Evolutionary conservation across 306 rosid genomes (phyloP), one percentile per base, ranked within the genome.

Genomic region (Acmispon strigosus): DNA sequence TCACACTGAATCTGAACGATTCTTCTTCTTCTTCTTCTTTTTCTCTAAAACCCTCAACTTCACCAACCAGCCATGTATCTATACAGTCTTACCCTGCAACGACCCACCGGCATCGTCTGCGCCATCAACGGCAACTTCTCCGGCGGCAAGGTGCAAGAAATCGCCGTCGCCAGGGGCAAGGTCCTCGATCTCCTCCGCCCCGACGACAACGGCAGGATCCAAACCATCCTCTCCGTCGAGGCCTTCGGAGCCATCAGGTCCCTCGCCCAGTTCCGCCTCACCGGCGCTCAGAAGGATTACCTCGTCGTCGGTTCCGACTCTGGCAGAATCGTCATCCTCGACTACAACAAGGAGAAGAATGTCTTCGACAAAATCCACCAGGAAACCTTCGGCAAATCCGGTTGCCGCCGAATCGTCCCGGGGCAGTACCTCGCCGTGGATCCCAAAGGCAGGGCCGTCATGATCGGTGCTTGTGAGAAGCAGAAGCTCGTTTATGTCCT

Each of bases 91-190:
- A 94, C 99, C 24, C 95, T 94, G 10, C 99, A 94, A 74, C 87
- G 95, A 24, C 90, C 99, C 22, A 94, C 99, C 42, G 97, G 99
- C 58, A 74, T 94, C 56, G 85, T 94, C 36, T 86, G 89, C 44
- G 99, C 99, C 77, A 94, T 94, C 70, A 87, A 94, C 24, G 99
- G 99, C 15, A 94, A 37, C 79, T 94, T 94, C 96, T 90, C 99
- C 75, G 99, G 99, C 54, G 99, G 97, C 4, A 94, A 91, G 70
- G 68, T 58, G 8, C 99, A 94, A 69, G 99, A 94, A 78, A 87
- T 94, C 11, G 99, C 87, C 15, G 97, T 94, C 17, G 97, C 95
- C 12, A 68, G 96, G 17, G 99, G 99, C 69, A 94, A 90, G 70
- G 90, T 91, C 11, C 96, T 94, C 62, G 99, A 94, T 73, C 96